Evolutionary conservation across 805 yeast genomes (phyloP), one percentile per base, ranked within the genome.

Genomic region (Kuraishia capsulata): DNA sequence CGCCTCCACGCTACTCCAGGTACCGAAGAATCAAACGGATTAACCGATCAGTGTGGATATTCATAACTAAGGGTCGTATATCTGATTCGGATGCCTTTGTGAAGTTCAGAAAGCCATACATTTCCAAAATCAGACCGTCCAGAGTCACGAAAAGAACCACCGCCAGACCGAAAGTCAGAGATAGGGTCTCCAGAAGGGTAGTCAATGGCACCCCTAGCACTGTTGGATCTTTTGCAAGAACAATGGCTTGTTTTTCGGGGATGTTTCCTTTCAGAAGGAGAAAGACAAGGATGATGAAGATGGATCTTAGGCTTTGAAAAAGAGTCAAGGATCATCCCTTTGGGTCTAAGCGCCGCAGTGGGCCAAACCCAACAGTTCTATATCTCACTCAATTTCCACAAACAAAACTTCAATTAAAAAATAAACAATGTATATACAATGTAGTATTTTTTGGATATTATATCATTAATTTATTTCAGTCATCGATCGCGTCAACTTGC

Each of bases 1-100:
- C 65, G 4, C 57, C 60, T 26, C 64, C 65, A 29, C 43, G 65
- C 11, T 53, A 57, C 38, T 61, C 65, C 13, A 47, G 62, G 31
- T 46, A 38, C 19, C 39, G 65, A 31, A 57, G 61, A 3, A 40
- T 54, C 16, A 48, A 51, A 33, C 39, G 65, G 30, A 58, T 61
- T 19, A 51, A 54, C 47, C 42, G 62, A 23, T 56, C 62, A 9
- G 42, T 61, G 4, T 37, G 54, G 11, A 51, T 50, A 23, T 44
- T 53, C n/a, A 44, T 61, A 5, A 46, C 56, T n/a, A 56, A 59
- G 14, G 63, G 64, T 4, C 57, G 59, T 30, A 39, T 61, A 2
- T 51, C 61, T 4, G 64, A 60, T 34, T 52, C 64, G 2, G 48
- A 56, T 3, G 61, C 58, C 1, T 57, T 56, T 38, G 43, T 46